phyloP scores from a whole-genome alignment of 2,329 filamentous ascomycete species.

The Pyricularia sp. region DNA sequence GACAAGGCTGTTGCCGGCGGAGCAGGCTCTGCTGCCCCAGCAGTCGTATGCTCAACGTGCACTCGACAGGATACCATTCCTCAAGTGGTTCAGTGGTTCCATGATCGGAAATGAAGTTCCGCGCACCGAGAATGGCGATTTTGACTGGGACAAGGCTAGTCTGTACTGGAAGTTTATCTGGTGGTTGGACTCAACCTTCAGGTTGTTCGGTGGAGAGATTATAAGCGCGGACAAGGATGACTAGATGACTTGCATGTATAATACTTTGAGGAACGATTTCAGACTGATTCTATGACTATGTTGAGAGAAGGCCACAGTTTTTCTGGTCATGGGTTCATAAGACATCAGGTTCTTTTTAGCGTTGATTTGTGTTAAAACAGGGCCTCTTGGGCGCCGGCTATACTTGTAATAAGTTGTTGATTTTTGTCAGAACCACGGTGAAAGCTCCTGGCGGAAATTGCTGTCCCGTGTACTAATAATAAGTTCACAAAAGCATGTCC shows the following conservation, averaged over 20 bases:
- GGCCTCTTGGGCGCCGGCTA: neutral
- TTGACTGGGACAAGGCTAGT: slow-evolving; percentile 60
- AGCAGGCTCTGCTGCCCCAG: slow-evolving; percentile 58
- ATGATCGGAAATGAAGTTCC: slow-evolving; percentile 69
- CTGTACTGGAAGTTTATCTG: slow-evolving; percentile 57
- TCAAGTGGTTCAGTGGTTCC: slow-evolving; percentile 58
- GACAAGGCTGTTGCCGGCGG: slow-evolving; percentile 51
- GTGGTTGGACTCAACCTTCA: slow-evolving; percentile 45
- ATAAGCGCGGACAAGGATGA: slow-evolving; percentile 46
- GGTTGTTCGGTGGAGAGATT: slow-evolving; percentile 46
- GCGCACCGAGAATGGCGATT: slow-evolving; percentile 56
- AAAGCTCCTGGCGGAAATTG: neutral
- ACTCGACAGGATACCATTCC: slow-evolving; percentile 51
- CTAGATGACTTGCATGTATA: slow-evolving; percentile 14
- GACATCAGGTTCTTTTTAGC: neutral
- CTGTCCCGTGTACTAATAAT: neutral
- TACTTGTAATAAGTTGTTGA: neutral
- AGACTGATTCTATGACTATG: neutral
- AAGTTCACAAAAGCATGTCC: neutral
- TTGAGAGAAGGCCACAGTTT: neutral
- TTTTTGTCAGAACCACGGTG: neutral
- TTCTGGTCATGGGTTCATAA: neutral
- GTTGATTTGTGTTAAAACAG: neutral
- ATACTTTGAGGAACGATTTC: neutral
- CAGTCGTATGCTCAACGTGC: slow-evolving; percentile 51